phyloP scores from a whole-genome alignment of 2,329 filamentous ascomycete genomes.

The Drechslera avenae region DNA sequence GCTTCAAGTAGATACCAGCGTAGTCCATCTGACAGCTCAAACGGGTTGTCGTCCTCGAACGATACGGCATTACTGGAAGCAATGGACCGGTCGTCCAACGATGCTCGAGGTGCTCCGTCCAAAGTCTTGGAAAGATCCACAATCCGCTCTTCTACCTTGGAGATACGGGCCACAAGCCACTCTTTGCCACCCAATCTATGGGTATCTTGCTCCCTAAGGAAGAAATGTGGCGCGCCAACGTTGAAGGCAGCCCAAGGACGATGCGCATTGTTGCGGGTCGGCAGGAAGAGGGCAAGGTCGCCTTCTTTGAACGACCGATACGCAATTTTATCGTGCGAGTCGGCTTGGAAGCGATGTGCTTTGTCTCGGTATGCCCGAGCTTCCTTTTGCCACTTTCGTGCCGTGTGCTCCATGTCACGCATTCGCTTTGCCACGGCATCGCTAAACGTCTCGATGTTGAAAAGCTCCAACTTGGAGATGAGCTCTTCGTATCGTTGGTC shows the following conservation, averaged over 20 bases:
- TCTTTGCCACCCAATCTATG: slow-evolving; percentile 85
- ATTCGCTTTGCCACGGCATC: slow-evolving; percentile 87
- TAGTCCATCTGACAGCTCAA: slow-evolving; percentile 91
- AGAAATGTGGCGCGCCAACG: slow-evolving; percentile 95
- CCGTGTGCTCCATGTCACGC: slow-evolving; percentile 90
- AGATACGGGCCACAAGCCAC: slow-evolving; percentile 95
- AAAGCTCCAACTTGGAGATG: slow-evolving; percentile 72
- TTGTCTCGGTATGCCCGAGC: slow-evolving; percentile 86
- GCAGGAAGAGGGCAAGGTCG: slow-evolving; percentile 90
- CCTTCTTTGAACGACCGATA: slow-evolving; percentile 96
- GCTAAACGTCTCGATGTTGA: slow-evolving; percentile 82
- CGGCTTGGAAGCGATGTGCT: slow-evolving; percentile 77
- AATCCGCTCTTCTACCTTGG: slow-evolving; percentile 87
- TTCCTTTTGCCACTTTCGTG: slow-evolving; percentile 91
- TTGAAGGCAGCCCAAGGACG: slow-evolving; percentile 99
- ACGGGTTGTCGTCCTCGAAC: slow-evolving; percentile 90
- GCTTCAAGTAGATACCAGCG: slow-evolving; percentile 97
- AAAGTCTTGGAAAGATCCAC: slow-evolving; percentile 88
- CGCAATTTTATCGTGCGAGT: slow-evolving; percentile 94
- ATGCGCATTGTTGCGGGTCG: slow-evolving; percentile 90
- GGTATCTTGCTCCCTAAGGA: slow-evolving; percentile 87
- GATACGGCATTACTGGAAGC: slow-evolving; percentile 61
- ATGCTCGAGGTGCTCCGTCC: slow-evolving; percentile 53
- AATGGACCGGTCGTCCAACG: slow-evolving; percentile 51
- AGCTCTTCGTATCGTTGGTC: slow-evolving; percentile 75